These are phyloP conservation scores for Rhododendron kiyosumense DNA, from an alignment of 148 eudicot genomes.

Conservation along the genomic window DNA sequence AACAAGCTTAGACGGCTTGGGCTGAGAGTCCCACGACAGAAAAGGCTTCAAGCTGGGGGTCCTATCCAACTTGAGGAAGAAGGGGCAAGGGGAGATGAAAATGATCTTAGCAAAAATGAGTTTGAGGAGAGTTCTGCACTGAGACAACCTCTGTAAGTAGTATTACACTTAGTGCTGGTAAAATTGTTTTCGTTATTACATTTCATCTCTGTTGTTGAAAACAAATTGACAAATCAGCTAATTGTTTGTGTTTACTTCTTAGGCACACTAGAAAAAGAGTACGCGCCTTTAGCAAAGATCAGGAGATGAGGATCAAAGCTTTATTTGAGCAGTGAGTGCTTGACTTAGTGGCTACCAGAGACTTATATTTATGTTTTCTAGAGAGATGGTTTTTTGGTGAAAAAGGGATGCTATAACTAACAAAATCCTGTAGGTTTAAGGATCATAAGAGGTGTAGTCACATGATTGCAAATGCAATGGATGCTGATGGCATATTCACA, in stretches of 20 bases:
- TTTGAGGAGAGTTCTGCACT: slow-evolving; percentile 27
- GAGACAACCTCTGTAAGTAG: slow-evolving; percentile 49
- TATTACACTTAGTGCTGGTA: not conserved
- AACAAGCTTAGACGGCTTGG: slow-evolving; percentile 63
- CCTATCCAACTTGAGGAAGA: slow-evolving; percentile 23
- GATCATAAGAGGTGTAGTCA: slow-evolving; percentile 82
- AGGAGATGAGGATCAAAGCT: slow-evolving; percentile 58
- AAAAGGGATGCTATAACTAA: not conserved
- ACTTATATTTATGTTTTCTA: not conserved
- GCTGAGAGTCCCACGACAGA: slow-evolving; percentile 37
- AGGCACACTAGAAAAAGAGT: slow-evolving; percentile 75
- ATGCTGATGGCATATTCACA: slow-evolving; percentile 56
- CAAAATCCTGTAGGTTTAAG: slow-evolving; percentile 52
- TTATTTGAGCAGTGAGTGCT: slow-evolving; percentile 78
- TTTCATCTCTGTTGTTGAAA: not conserved
- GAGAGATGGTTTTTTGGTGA: not conserved
- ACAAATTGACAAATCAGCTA: not conserved
- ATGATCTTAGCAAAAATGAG: slow-evolving; percentile 14
- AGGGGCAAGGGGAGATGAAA: slow-evolving; percentile 12
- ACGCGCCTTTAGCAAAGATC: slow-evolving; percentile 57
- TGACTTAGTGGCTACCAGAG: slow-evolving; percentile 2
- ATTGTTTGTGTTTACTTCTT: slow-evolving; percentile 7
- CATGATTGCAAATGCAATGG: slow-evolving; percentile 86
- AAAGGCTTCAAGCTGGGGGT: slow-evolving; percentile 21
- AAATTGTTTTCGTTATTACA: not conserved